These are phyloP conservation scores for Clitopilus passeckerianus DNA, from an alignment of 768 basidiomycete species.

Conservation along the genomic window DNA sequence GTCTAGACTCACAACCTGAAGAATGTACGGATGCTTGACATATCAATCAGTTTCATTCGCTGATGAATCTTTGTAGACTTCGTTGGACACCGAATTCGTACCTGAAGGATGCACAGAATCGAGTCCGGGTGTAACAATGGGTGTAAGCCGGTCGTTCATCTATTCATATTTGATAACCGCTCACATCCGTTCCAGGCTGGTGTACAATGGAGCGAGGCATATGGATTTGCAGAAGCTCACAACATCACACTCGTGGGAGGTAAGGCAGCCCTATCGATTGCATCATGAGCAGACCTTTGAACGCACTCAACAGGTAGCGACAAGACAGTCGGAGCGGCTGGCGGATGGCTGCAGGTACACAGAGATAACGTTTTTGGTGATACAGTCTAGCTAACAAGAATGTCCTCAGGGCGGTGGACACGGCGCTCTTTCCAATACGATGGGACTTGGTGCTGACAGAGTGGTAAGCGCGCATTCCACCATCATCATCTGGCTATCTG, in stretches of 20 bases:
- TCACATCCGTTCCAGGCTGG: slow-evolving; percentile 28
- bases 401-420: slow-evolving; percentile 35
- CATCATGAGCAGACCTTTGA: neutral
- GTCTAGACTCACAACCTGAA: slow-evolving; percentile 35
- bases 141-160: slow-evolving; percentile 19
- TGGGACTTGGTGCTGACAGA: slow-evolving; percentile 43
- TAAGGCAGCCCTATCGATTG: slow-evolving; percentile 1
- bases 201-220: slow-evolving; percentile 38
- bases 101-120: slow-evolving; percentile 27
- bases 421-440: slow-evolving; percentile 34
- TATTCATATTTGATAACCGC: neutral
- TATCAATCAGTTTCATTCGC: neutral
- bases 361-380: neutral
- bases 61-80: slow-evolving; percentile 21
- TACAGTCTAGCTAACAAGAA: neutral
- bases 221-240: slow-evolving; percentile 36
- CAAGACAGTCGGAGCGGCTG: slow-evolving; percentile 33
- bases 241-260: slow-evolving; percentile 43
- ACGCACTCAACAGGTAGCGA: slow-evolving; percentile 23
- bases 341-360: slow-evolving; percentile 34
- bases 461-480: slow-evolving; percentile 27
- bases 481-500: neutral
- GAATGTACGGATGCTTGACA: slow-evolving; percentile 17
- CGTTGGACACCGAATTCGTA: slow-evolving; percentile 26
- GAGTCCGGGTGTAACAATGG: slow-evolving; percentile 28